Evolutionary conservation across 306 rosid genomes (phyloP).

Genomic region (Rosa chinensis): DNA sequence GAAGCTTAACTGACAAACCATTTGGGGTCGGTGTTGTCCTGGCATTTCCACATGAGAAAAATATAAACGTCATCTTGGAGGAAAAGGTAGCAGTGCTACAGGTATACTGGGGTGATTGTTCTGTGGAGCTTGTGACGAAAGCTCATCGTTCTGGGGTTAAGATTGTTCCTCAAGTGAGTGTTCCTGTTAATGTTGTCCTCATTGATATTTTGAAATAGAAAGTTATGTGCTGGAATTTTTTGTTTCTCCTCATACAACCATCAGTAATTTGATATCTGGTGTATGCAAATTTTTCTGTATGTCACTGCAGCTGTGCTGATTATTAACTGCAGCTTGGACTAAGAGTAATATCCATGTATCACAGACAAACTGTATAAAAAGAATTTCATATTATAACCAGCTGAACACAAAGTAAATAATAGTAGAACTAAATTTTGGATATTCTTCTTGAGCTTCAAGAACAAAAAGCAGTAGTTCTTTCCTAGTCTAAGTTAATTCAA

Average conservation of each 20-base stretch:
- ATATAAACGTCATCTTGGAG: constrained; percentile 62
- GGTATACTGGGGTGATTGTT: constrained; percentile 79
- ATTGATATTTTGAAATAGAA: not conserved
- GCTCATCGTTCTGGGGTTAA: constrained; percentile 79
- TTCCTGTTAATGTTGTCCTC: not conserved
- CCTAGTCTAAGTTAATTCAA: not conserved
- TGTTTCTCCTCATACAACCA: not conserved
- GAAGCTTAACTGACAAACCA: constrained; percentile 70
- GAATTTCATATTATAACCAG: no score
- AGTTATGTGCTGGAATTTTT: not conserved
- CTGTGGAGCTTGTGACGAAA: constrained; percentile 53
- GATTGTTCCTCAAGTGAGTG: constrained; percentile 78
- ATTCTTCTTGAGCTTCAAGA: not conserved
- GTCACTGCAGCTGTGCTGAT: no score
- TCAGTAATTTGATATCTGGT: not conserved
- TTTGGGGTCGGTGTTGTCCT: constrained; percentile 79
- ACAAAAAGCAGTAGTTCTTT: not conserved
- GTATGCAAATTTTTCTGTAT: not conserved
- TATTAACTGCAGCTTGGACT: not conserved
- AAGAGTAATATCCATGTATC: no score
- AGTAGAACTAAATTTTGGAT: no score
- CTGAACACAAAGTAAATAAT: no score
- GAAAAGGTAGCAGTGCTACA: constrained; percentile 80
- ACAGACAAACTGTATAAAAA: no score
- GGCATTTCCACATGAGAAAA: constrained; percentile 75